Evolutionary conservation across 306 rosid species (phyloP).

Genomic region (Adenanthera pavonina): DNA sequence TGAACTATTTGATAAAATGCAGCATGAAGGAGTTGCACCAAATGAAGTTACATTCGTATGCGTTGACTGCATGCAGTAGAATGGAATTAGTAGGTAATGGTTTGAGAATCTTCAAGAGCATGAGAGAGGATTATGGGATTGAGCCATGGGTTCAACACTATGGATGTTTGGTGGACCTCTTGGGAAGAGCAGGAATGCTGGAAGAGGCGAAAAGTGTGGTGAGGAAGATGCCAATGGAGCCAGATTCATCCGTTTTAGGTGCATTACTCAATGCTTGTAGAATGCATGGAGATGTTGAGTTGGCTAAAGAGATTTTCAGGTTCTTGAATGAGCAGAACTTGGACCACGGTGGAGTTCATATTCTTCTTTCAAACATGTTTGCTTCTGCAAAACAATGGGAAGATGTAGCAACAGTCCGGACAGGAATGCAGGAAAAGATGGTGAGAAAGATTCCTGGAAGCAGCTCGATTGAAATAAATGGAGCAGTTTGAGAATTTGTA

Average conservation of each 20-base stretch:
- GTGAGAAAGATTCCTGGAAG: slow-evolving; percentile 54
- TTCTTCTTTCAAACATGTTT: slow-evolving; percentile 55
- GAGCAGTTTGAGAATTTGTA: slow-evolving; percentile 47
- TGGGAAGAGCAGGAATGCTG: slow-evolving; percentile 58
- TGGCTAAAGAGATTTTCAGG: slow-evolving; percentile 46
- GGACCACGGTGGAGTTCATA: slow-evolving; percentile 54
- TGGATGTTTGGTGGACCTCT: slow-evolving; percentile 62
- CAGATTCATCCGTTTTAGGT: slow-evolving; percentile 54
- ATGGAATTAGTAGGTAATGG: slow-evolving; percentile 56
- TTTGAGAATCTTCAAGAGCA: slow-evolving; percentile 47
- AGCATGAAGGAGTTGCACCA: slow-evolving; percentile 45
- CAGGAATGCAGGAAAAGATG: slow-evolving; percentile 47
- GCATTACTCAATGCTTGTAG: slow-evolving; percentile 61
- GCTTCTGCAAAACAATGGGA: slow-evolving; percentile 54
- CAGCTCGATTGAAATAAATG: slow-evolving; percentile 51
- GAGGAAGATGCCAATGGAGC: slow-evolving; percentile 52
- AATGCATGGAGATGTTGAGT: slow-evolving; percentile 49
- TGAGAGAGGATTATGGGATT: slow-evolving; percentile 38
- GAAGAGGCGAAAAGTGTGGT: slow-evolving; percentile 52
- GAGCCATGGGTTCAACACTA: slow-evolving; percentile 52
- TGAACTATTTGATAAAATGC: slow-evolving; percentile 48
- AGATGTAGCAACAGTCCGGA: slow-evolving; percentile 47
- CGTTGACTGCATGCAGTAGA: slow-evolving; percentile 60
- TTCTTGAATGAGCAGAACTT: slow-evolving; percentile 41
- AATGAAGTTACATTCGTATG: slow-evolving; percentile 57